Evolutionary conservation across 2,329 filamentous ascomycete genomes (phyloP).

Genomic region (Xylaria sp.): DNA sequence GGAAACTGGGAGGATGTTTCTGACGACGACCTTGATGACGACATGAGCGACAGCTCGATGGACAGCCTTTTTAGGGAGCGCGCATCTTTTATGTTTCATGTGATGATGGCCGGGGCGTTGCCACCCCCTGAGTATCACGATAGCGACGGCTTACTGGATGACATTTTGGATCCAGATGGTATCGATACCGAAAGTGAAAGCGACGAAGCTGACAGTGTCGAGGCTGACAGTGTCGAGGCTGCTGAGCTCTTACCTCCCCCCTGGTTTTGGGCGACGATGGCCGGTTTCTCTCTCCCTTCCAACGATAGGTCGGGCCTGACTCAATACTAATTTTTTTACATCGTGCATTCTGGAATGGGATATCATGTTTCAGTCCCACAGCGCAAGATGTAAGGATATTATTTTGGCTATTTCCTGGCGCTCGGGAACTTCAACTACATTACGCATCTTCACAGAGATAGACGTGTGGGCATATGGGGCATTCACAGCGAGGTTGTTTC

Average conservation of each 20-base stretch:
- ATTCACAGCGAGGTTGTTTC: neutral
- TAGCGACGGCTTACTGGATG: neutral
- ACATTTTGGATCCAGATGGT: neutral
- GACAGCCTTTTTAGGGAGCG: neutral
- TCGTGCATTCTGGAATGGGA: neutral
- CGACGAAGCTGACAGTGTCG: too few species aligned
- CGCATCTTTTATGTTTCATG: neutral
- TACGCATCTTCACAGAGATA: neutral
- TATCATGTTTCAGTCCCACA: neutral
- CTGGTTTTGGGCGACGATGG: neutral
- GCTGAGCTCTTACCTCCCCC: neutral
- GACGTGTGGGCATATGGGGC: neutral
- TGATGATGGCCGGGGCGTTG: neutral
- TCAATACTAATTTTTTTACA: neutral
- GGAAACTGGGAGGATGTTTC: constrained; percentile 31
- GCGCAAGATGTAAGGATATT: neutral
- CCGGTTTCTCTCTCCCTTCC: neutral
- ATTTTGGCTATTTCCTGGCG: neutral
- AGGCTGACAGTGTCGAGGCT: neutral
- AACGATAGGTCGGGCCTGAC: constrained; percentile 6
- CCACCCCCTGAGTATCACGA: neutral
- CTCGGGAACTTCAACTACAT: neutral
- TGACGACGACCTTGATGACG: constrained; percentile 19
- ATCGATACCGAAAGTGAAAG: neutral
- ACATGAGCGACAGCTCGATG: constrained; percentile 7